Percentiles rank a stretch among this genome's conserved stretches.
Conservation (phyloP, 352 stramenopile species). For the Phytophthora nicotianae region DNA sequence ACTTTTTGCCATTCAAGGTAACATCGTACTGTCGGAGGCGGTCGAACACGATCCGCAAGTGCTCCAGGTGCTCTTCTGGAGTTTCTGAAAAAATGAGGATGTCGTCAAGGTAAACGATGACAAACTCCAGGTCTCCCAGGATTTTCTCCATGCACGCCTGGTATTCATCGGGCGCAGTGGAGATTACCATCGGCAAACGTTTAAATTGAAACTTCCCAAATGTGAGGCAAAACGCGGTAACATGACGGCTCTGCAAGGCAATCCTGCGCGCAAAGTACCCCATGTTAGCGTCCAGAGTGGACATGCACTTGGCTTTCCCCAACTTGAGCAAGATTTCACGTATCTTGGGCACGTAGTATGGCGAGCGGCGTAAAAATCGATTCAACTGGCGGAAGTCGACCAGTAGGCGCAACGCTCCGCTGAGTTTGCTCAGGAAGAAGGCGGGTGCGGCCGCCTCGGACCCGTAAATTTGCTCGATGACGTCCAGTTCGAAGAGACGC, state of each 20-base stretch:
- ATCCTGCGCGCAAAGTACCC: slow-evolving; percentile 1
- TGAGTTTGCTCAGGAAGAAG: slow-evolving; percentile 13
- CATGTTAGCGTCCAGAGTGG: neutral
- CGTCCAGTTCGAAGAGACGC: neutral
- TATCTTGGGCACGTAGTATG: slow-evolving; percentile 10
- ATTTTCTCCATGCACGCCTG: neutral
- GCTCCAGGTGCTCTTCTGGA: neutral
- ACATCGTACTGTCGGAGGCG: neutral
- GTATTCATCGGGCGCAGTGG: slow-evolving; percentile 1
- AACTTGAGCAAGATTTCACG: slow-evolving; percentile 7
- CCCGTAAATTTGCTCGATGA: slow-evolving; percentile 21
- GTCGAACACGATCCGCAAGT: neutral
- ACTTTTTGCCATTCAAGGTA: neutral
- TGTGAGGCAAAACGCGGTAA: neutral
- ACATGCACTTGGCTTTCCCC: slow-evolving; percentile 2
- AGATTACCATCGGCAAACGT: neutral
- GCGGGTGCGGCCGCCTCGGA: slow-evolving; percentile 4
- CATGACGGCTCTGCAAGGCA: neutral
- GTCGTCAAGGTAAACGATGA: neutral
- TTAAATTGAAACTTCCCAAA: slow-evolving; percentile 5
- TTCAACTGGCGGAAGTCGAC: slow-evolving; percentile 8
- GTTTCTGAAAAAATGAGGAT: slow-evolving; percentile 6
- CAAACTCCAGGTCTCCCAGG: neutral
- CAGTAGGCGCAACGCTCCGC: slow-evolving; percentile 1
- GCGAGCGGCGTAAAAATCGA: neutral